Percentiles rank a stretch among this genome's conserved stretches.
phyloP scores from a whole-genome alignment of 805 yeast species.

The Saccharomycopsis babjevae region DNA sequence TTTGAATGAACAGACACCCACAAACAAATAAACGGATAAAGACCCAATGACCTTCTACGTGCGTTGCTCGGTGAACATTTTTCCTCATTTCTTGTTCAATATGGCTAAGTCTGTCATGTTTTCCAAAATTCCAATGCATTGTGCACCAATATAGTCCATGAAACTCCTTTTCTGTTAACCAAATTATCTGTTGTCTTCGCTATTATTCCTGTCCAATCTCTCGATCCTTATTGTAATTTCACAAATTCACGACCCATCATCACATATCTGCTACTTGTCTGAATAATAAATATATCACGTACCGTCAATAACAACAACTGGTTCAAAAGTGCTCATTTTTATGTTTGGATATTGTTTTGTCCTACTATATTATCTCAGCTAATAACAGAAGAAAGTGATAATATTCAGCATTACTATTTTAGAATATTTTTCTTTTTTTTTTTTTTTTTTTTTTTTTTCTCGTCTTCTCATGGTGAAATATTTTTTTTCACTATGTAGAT shows the following conservation, averaged over 20 bases:
- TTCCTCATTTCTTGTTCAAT: too few species aligned
- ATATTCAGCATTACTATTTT: background rate
- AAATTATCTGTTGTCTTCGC: too few species aligned
- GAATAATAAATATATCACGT: slow-evolving; percentile 27
- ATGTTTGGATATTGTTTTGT: slow-evolving; percentile 2
- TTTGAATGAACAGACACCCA: too few species aligned
- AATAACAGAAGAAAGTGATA: background rate
- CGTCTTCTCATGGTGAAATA: background rate
- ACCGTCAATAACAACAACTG: slow-evolving; percentile 97
- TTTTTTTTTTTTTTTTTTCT: background rate
- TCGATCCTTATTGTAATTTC: too few species aligned
- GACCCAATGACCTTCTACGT: too few species aligned
- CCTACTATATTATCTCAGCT: background rate
- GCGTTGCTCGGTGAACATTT: too few species aligned
- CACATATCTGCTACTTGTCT: slow-evolving; percentile 1
- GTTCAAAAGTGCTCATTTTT: slow-evolving; percentile 79
- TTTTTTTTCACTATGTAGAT: background rate
- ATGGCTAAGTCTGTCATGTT: too few species aligned
- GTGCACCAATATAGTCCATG: too few species aligned
- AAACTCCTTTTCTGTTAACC: too few species aligned
- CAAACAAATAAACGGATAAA: too few species aligned
- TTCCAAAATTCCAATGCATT: too few species aligned
- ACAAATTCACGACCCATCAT: background rate
- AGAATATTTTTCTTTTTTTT: background rate
- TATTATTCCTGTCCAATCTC: too few species aligned